Percentiles rank a stretch among this genome's conserved stretches.
phyloP scores from a whole-genome alignment of 2,329 filamentous ascomycete species.

The Nemania sp. region DNA sequence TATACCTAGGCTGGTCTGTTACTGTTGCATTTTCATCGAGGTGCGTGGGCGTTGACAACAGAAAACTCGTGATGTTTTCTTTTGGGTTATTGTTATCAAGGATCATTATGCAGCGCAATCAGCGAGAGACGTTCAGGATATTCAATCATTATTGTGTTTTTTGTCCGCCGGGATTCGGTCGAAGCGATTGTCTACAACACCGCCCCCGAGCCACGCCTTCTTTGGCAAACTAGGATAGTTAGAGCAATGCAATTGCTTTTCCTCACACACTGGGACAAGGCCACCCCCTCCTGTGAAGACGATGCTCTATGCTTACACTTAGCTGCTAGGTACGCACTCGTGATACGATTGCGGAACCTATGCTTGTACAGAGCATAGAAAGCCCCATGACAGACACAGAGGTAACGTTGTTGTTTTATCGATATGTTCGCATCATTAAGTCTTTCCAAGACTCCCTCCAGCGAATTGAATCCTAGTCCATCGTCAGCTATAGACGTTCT shows the following conservation, averaged over 20 bases:
- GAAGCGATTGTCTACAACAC: slow-evolving; percentile 9
- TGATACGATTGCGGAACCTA: slow-evolving; percentile 4
- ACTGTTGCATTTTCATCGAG: slow-evolving; percentile 24
- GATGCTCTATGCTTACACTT: not conserved
- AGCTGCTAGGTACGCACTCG: not conserved
- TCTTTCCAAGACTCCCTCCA: slow-evolving; percentile 9
- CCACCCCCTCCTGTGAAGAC: slow-evolving; percentile 2
- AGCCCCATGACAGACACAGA: not conserved
- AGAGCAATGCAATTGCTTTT: slow-evolving; percentile 31
- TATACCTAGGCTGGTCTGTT: slow-evolving; percentile 13
- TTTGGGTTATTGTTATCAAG: slow-evolving; percentile 23
- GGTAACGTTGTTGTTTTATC: slow-evolving; percentile 7
- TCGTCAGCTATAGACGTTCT: slow-evolving; percentile 9
- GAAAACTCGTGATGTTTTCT: slow-evolving; percentile 17
- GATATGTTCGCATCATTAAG: slow-evolving; percentile 10
- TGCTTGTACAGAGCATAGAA: not conserved
- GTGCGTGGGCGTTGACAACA: slow-evolving; percentile 30
- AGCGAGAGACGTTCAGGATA: slow-evolving; percentile 6
- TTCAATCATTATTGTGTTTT: slow-evolving; percentile 12
- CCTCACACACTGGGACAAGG: slow-evolving; percentile 1
- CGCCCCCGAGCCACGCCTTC: not conserved
- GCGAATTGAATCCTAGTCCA: slow-evolving; percentile 23
- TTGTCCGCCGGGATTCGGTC: not conserved
- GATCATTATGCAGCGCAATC: slow-evolving; percentile 3
- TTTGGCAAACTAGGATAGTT: slow-evolving; percentile 21